Evolutionary conservation across 2,329 filamentous ascomycete genomes (phyloP).

Genomic region (Alternaria longipes): DNA sequence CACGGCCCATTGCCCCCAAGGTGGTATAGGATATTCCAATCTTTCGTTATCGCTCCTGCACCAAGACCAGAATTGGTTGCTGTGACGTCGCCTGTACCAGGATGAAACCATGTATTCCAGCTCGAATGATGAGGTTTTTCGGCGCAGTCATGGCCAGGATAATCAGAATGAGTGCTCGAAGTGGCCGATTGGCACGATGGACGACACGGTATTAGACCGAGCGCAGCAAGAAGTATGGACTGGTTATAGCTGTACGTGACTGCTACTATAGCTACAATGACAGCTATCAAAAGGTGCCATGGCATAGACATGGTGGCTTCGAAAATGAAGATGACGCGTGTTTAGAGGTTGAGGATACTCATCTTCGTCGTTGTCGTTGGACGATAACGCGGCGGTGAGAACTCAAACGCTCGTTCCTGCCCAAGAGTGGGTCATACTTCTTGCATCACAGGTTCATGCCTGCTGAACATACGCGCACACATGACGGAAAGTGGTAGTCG

Average conservation of each 20-base stretch:
- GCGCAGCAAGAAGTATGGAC: background rate
- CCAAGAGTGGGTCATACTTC: constrained; percentile 10
- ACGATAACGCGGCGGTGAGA: constrained; percentile 12
- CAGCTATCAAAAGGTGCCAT: background rate
- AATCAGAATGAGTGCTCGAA: constrained; percentile 22
- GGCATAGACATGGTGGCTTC: constrained; percentile 8
- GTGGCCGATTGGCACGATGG: constrained; percentile 2
- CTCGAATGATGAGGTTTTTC: constrained; percentile 46
- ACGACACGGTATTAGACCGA: constrained; percentile 10
- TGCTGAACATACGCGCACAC: constrained; percentile 19
- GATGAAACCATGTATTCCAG: constrained; percentile 50
- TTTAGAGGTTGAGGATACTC: background rate
- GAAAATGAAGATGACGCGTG: background rate
- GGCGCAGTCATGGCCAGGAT: constrained; percentile 37
- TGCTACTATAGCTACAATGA: constrained; percentile 13
- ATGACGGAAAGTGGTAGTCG: constrained; percentile 11
- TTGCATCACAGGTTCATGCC: background rate
- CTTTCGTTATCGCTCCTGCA: constrained; percentile 40
- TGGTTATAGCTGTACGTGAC: background rate
- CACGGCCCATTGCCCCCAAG: constrained; percentile 65
- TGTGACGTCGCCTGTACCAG: constrained; percentile 28
- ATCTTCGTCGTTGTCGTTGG: constrained; percentile 15
- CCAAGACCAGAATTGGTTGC: constrained; percentile 23
- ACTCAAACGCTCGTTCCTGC: constrained; percentile 10
- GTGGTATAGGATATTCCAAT: constrained; percentile 63